phyloP scores from a whole-genome alignment of 306 rosid species.

The Erythrophleum fordii region DNA sequence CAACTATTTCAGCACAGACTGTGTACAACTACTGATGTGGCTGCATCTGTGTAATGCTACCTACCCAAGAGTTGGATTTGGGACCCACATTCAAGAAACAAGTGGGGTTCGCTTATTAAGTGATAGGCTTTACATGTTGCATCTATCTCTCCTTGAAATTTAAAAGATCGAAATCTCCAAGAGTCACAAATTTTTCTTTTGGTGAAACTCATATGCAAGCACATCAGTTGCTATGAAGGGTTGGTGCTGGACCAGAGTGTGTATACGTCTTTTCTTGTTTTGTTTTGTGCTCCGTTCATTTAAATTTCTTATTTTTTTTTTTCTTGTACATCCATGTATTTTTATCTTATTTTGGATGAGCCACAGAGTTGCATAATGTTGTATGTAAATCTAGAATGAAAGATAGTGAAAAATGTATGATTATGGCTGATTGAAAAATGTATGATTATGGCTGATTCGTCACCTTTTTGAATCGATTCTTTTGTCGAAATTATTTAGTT shows the following conservation, averaged over 20 bases:
- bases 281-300: constrained; percentile 38
- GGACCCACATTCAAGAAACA: neutral
- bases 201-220: neutral
- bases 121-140: no score
- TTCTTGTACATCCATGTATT: constrained; percentile 41
- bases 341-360: constrained; percentile 16
- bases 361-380: constrained; percentile 1
- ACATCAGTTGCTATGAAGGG: neutral
- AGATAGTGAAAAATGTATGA: neutral
- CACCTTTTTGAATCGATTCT: neutral
- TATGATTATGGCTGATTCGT: constrained; percentile 19
- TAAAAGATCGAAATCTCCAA: neutral
- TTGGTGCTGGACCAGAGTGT: neutral
- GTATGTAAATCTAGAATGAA: constrained; percentile 26
- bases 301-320: constrained; percentile 7
- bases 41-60: constrained; percentile 4
- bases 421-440: constrained; percentile 25
- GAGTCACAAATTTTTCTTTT: neutral
- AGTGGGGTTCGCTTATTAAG: neutral
- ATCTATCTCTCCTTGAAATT: neutral
- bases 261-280: neutral
- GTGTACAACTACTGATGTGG: neutral
- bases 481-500: no score
- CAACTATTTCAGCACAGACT: neutral
- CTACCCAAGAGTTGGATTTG: neutral